Evolutionary conservation across 805 yeast genomes (phyloP), one percentile per base, ranked within the genome.

Genomic region (Candida yuanshanica): DNA sequence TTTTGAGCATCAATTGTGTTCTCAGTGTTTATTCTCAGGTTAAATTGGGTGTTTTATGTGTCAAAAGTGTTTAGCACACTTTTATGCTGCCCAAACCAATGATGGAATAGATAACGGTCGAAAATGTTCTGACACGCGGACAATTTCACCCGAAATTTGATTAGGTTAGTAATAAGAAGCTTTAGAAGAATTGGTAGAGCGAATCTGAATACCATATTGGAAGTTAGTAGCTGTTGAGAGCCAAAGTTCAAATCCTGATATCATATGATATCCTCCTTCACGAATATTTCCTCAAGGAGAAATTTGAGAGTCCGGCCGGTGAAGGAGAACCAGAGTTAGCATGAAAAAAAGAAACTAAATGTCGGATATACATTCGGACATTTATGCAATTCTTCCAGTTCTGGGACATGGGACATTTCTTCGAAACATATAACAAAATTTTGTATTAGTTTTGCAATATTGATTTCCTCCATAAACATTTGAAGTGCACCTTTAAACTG

Each of bases 31-130:
- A n/a, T n/a, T n/a, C n/a, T n/a, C n/a, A n/a, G n/a, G n/a, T n/a
- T 11, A 24, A 24, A 24, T 24, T 6, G 17, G 31, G 31, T 27
- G 31, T 27, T 27, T 22, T 7, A 10, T 22, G 7, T 22, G 24
- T 7, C 24, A 22, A 10, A 10, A 22, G 24, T 7, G 10, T 24
- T 9, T 5, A 9, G 27, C 27, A 11, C n/a, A 11, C 5, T n/a
- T 24, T 14, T 5, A 16, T 26, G 31, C 16, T 16, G 56, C 21
- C 33, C 44, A 13, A 20, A 52, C 54, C 56, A 33, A 52, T 52
- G 56, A 52, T 52, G 46, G 41, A 39, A 29, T 42, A 43, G 56
- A 52, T 52, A 52, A 52, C 38, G 33, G 36, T 34, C 16, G 21
- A 16, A 20, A 32, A n/a, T n/a, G n/a, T 27, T 10, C 7, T 27